phyloP scores from a whole-genome alignment of 176 grass and related monocot species.

The Dendrocalamus sinicus region DNA sequence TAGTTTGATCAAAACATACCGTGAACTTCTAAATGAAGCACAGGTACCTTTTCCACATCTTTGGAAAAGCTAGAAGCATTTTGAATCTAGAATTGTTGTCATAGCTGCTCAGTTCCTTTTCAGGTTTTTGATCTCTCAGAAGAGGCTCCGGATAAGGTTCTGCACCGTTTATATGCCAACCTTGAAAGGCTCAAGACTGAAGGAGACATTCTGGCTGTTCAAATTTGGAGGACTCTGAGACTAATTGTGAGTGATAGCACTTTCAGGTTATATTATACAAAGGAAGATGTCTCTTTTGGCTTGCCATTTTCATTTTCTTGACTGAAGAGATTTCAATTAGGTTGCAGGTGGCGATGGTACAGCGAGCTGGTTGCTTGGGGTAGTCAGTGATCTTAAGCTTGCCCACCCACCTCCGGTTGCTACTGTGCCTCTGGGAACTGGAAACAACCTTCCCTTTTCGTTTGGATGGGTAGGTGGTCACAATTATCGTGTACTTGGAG shows the following conservation, averaged over 20 bases:
- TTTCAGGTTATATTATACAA: slow-evolving; percentile 37
- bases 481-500: no score
- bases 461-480: slow-evolving; percentile 52
- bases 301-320: slow-evolving; percentile 12
- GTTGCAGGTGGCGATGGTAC: slow-evolving; percentile 98
- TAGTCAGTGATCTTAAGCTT: slow-evolving; percentile 91
- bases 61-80: slow-evolving; percentile 1
- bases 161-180: slow-evolving; percentile 79
- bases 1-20: slow-evolving; percentile 75
- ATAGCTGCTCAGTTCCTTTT: slow-evolving; percentile 29
- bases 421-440: slow-evolving; percentile 92
- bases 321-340: slow-evolving; percentile 54
- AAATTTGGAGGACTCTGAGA: slow-evolving; percentile 75
- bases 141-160: slow-evolving; percentile 86
- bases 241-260: slow-evolving; percentile 76
- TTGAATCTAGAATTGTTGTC: slow-evolving; percentile 32
- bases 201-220: slow-evolving; percentile 54
- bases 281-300: background rate
- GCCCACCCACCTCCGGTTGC: slow-evolving; percentile 68
- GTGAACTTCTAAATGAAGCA: slow-evolving; percentile 72
- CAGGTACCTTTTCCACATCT: slow-evolving; percentile 62
- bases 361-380: slow-evolving; percentile 94
- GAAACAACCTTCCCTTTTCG: slow-evolving; percentile 95
- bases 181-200: slow-evolving; percentile 73
- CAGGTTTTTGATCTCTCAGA: slow-evolving; percentile 92